These are phyloP conservation scores for Daldinia bambusicola DNA, from an alignment of 495 filamentous ascomycete species.

Conservation along the genomic window DNA sequence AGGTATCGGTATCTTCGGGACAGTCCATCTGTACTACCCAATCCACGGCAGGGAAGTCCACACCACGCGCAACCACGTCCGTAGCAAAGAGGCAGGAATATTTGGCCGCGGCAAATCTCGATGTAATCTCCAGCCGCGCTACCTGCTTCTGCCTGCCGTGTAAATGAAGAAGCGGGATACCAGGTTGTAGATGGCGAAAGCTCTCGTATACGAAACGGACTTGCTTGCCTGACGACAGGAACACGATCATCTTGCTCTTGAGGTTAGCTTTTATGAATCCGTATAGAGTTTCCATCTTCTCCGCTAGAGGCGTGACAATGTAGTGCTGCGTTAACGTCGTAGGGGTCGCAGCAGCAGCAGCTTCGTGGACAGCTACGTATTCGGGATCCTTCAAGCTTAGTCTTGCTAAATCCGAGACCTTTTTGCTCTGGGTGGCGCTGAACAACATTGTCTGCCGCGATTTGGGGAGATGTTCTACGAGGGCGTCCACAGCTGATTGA, in stretches of 20 bases:
- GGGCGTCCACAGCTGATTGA: conserved; percentile 88
- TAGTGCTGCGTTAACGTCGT: conserved; percentile 89
- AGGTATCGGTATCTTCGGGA: conserved; percentile 95
- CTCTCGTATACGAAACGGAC: conserved; percentile 95
- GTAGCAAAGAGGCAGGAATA: conserved; percentile 92
- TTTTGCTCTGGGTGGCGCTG: conserved; percentile 95
- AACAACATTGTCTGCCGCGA: conserved; percentile 92
- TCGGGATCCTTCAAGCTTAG: conserved; percentile 90
- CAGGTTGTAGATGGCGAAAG: conserved; percentile 92
- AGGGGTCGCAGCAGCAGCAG: conserved; percentile 83
- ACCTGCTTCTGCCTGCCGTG: conserved; percentile 94
- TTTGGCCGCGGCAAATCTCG: conserved; percentile 79
- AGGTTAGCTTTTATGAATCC: conserved; percentile 90
- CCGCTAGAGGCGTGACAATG: conserved; percentile 79
- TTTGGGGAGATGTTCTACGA: conserved; percentile 89
- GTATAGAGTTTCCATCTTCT: conserved; percentile 92
- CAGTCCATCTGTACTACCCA: conserved; percentile 97
- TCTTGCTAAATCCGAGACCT: conserved; percentile 89
- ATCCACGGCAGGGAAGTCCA: conserved; percentile 96
- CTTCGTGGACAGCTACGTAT: conserved; percentile 93
- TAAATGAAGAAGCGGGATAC: conserved; percentile 93
- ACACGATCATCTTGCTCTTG: conserved; percentile 92
- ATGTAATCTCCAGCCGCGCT: conserved; percentile 85
- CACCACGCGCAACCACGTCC: conserved; percentile 89
- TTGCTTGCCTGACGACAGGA: conserved; percentile 93